These are phyloP conservation scores for Pezicula radicicola DNA, from an alignment of 2,329 filamentous ascomycete genomes.

Conservation along the genomic window DNA sequence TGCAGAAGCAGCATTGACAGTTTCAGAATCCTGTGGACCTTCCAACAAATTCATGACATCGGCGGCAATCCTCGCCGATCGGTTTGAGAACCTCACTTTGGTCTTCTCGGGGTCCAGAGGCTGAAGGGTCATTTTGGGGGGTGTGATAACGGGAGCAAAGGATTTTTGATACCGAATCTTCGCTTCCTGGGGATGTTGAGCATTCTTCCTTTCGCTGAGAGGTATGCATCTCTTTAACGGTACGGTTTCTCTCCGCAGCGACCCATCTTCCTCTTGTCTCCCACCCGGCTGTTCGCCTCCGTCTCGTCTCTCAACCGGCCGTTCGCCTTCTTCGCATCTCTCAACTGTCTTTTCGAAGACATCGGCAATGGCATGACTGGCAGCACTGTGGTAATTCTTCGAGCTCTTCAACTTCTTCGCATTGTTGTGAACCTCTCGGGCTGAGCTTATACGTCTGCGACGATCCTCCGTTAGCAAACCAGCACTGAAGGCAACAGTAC, in stretches of 20 bases:
- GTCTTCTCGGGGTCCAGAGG: too few species aligned
- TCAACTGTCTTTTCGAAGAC: slow-evolving; percentile 19
- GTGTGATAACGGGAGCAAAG: too few species aligned
- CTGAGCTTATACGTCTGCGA: slow-evolving; percentile 49
- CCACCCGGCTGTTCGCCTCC: background rate
- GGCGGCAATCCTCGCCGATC: slow-evolving; percentile 15
- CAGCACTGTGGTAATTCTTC: slow-evolving; percentile 33
- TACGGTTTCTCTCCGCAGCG: too few species aligned
- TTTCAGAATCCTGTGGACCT: slow-evolving; percentile 3
- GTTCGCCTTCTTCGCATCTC: slow-evolving; percentile 13
- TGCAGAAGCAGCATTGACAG: slow-evolving; percentile 14
- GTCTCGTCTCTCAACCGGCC: too few species aligned
- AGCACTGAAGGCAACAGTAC: slow-evolving; percentile 42
- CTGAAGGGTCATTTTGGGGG: too few species aligned
- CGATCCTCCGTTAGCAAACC: slow-evolving; percentile 52
- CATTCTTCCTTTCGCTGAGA: too few species aligned
- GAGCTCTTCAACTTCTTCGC: slow-evolving; percentile 46
- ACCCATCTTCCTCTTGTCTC: too few species aligned
- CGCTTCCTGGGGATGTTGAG: too few species aligned
- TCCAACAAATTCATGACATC: slow-evolving; percentile 17
- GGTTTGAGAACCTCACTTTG: slow-evolving; percentile 2
- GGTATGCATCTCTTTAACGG: too few species aligned
- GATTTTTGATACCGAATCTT: too few species aligned
- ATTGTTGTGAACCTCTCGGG: slow-evolving; percentile 49
- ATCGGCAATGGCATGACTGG: slow-evolving; percentile 13